Evolutionary conservation across 805 yeast species (phyloP), one percentile per base, ranked within the genome.

Genomic region (Spathaspora girioi): DNA sequence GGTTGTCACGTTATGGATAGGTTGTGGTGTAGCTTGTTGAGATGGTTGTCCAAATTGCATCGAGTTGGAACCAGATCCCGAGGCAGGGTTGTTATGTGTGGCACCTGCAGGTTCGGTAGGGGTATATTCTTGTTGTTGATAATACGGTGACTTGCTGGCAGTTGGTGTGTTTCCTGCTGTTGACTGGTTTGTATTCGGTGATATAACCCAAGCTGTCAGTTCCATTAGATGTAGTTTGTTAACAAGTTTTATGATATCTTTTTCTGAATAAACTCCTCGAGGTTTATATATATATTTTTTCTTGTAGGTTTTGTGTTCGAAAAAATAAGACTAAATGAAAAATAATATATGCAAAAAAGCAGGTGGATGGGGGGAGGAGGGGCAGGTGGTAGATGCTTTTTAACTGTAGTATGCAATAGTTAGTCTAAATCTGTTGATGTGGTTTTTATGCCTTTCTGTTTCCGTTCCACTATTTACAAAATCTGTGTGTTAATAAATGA

Each of bases 171-270:
- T 9, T 14, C 40, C 40, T n/a, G 46, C 11, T 3, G 31, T 45
- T 27, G 45, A 17, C n/a, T 17, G 26, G 14, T 45, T 29, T 27
- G 42, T 40, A 41, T 51, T 48, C 14, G 56, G 53, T 26, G 56
- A 53, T 18, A 53, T 47, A 12, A 38, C 51, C 56, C 56, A 53
- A 38, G 47, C 50, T 20, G 50, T 42, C 54, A 41, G 54, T 12
- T 53, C 56, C 56, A 53, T 53, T n/a, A 18, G 44, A 19, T 3
- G 44, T 35, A 35, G 32, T 29, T 10, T 29, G 31, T 10, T 45
- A 19, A 41, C 44, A 45, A 35, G 14, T 35, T n/a, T 35, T 35
- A 6, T 35, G 15, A 23, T 23, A 23, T 35, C 18, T 35, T 35
- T n/a, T 7, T 35, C 18, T 35, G 15, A 3, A 12, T 35, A 14